Evolutionary conservation across 306 rosid species (phyloP).

Genomic region (Vigna hirtella): DNA sequence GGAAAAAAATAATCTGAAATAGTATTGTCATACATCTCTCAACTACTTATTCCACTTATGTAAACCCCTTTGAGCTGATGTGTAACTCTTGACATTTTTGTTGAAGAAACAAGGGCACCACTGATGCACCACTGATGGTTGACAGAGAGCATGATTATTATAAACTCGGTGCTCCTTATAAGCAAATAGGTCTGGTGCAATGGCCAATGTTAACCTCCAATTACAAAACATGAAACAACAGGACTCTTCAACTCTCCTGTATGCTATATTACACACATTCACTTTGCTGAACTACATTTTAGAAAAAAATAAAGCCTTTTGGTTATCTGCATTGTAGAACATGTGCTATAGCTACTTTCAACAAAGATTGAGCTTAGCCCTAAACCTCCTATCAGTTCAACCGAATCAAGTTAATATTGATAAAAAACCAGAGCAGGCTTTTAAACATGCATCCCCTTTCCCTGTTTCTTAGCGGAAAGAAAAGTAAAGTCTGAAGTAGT

Average conservation of each 20-base stretch:
- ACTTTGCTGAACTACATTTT: slow-evolving; percentile 29
- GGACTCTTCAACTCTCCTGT: background rate
- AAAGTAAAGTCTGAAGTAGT: slow-evolving; percentile 6
- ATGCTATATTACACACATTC: background rate
- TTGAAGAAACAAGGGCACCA: slow-evolving; percentile 22
- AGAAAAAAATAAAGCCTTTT: background rate
- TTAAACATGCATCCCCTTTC: background rate
- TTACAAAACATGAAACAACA: background rate
- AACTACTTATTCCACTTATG: background rate
- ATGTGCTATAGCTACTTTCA: background rate
- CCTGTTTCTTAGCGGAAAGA: slow-evolving; percentile 5
- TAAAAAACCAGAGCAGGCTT: background rate
- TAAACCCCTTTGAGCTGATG: slow-evolving; percentile 12
- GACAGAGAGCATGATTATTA: background rate
- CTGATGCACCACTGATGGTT: background rate
- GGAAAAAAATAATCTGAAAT: slow-evolving; percentile 3
- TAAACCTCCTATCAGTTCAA: too few relatives aligned
- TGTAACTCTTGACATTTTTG: slow-evolving; percentile 23
- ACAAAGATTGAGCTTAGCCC: background rate
- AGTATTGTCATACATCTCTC: slow-evolving; percentile 14
- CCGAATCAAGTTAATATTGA: too few relatives aligned
- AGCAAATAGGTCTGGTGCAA: background rate
- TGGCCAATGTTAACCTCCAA: slow-evolving; percentile 1
- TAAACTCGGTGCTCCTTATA: slow-evolving; percentile 12
- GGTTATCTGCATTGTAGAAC: slow-evolving; percentile 18